These are phyloP conservation scores for Trypanosoma cruzi DNA, from an alignment of 208 protist species.

Conservation along the genomic window DNA sequence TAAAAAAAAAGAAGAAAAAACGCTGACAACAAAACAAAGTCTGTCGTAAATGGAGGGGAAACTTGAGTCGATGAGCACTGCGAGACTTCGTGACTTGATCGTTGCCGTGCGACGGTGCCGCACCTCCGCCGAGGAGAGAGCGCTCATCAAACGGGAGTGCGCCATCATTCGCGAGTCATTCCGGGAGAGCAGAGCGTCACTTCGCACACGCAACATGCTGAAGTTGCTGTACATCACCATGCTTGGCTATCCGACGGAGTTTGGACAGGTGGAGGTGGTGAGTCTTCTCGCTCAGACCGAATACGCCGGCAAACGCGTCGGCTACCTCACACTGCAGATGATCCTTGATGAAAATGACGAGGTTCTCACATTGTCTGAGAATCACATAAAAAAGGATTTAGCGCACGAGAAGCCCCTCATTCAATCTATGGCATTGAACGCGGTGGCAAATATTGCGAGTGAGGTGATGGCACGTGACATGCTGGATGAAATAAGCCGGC, in stretches of 20 bases:
- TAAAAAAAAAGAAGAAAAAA: conserved; percentile 2
- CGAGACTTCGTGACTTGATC: conserved; percentile 96
- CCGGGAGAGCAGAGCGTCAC: conserved; percentile 90
- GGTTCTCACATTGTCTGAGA: conserved; percentile 98
- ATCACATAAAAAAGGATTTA: conserved; percentile 98
- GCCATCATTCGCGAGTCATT: conserved; percentile 95
- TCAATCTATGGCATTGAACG: conserved; percentile 96
- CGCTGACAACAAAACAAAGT: background rate
- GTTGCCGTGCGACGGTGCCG: conserved; percentile 96
- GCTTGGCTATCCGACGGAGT: conserved; percentile 99
- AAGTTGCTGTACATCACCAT: conserved; percentile 99
- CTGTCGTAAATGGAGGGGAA: background rate
- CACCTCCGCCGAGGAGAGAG: conserved; percentile 97
- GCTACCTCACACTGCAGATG: conserved; percentile 97
- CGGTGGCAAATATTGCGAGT: conserved; percentile 97
- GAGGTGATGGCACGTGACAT: conserved; percentile 97
- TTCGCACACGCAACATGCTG: conserved; percentile 97
- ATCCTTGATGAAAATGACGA: conserved; percentile 98
- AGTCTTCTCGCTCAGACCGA: conserved; percentile 96
- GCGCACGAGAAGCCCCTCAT: conserved; percentile 75
- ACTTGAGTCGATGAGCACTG: conserved; percentile 77
- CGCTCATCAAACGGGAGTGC: conserved; percentile 95
- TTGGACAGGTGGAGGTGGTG: conserved; percentile 99
- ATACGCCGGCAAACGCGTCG: conserved; percentile 98
- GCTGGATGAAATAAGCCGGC: conserved; percentile 91